Conservation (phyloP, 2,329 filamentous ascomycete genomes). For the Orbilia brochopaga region DNA sequence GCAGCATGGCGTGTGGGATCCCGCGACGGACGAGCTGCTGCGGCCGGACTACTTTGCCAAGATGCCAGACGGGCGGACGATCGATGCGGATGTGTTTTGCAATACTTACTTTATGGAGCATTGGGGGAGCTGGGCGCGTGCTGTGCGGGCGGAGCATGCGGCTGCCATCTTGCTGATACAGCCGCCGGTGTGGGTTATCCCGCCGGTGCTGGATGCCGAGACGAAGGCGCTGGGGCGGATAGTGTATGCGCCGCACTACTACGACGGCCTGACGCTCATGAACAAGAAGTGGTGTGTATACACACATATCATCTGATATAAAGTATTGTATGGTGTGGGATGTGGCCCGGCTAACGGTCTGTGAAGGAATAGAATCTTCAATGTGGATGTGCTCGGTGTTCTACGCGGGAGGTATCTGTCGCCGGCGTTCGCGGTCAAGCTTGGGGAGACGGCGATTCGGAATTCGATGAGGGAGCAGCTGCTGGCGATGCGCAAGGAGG, state of each 20-base stretch:
- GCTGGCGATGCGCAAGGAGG: conserved; percentile 80
- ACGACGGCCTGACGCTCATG: conserved; percentile 94
- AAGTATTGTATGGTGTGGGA: too few species aligned
- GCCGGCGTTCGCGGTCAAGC: conserved; percentile 87
- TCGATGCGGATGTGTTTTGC: conserved; percentile 85
- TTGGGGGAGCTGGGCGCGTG: conserved; percentile 76
- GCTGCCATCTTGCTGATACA: conserved; percentile 88
- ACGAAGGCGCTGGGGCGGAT: conserved; percentile 64
- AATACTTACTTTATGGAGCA: conserved; percentile 90
- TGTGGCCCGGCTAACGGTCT: conserved; percentile 2
- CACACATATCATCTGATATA: too few species aligned
- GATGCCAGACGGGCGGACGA: conserved; percentile 74
- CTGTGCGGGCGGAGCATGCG: conserved; percentile 76
- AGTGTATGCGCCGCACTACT: conserved; percentile 93
- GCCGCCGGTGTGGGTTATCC: conserved; percentile 87
- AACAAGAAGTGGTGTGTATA: conserved; percentile 82
- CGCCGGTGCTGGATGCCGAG: conserved; percentile 78
- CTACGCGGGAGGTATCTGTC: conserved; percentile 85
- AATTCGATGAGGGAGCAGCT: conserved; percentile 93
- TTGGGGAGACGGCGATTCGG: conserved; percentile 85
- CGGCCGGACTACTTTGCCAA: conserved; percentile 87
- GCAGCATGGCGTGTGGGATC: conserved; percentile 95
- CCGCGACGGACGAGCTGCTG: conserved; percentile 74
- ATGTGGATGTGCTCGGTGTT: conserved; percentile 92
- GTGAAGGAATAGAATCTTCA: conserved; percentile 82